phyloP scores from a whole-genome alignment of 192 early-diverging fungal genomes.

The Thoreauomyces humboldtii region DNA sequence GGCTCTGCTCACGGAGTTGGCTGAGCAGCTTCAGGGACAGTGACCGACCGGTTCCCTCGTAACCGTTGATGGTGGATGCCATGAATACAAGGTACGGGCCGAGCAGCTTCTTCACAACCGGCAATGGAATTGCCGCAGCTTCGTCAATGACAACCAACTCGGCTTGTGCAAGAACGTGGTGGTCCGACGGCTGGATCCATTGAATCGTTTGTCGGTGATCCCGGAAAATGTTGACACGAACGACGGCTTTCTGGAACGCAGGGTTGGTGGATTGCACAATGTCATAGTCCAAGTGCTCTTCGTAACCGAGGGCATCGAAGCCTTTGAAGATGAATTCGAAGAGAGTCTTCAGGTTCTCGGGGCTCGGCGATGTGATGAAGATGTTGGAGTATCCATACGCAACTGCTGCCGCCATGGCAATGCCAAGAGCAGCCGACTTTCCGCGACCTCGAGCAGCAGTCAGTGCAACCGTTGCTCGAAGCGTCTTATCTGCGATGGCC shows the following conservation, averaged over 20 bases:
- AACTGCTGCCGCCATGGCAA: slow-evolving; percentile 92
- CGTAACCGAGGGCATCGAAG: slow-evolving; percentile 96
- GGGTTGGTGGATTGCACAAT: slow-evolving; percentile 98
- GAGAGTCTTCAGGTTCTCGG: slow-evolving; percentile 97
- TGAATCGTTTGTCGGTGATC: slow-evolving; percentile 97
- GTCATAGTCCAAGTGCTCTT: slow-evolving; percentile 98
- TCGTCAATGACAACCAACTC: slow-evolving; percentile 98
- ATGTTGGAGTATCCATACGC: slow-evolving; percentile 99
- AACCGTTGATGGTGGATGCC: slow-evolving; percentile 99
- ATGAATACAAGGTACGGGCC: slow-evolving; percentile 97
- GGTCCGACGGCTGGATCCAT: slow-evolving; percentile 97
- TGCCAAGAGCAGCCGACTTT: slow-evolving; percentile 94
- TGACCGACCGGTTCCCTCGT: slow-evolving; percentile 97
- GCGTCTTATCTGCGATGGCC: slow-evolving; percentile 89
- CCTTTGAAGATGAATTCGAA: slow-evolving; percentile 98
- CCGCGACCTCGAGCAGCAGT: slow-evolving; percentile 96
- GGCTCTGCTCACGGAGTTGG: slow-evolving; percentile 90
- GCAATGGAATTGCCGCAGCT: slow-evolving; percentile 96
- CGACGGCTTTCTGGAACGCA: slow-evolving; percentile 91
- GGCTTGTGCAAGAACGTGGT: slow-evolving; percentile 88
- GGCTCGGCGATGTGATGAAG: slow-evolving; percentile 95
- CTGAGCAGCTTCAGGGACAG: slow-evolving; percentile 93
- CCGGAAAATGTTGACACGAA: slow-evolving; percentile 92
- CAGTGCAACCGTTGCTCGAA: slow-evolving; percentile 86
- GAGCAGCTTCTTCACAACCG: slow-evolving; percentile 84